Conservation (phyloP, 1,139 yeast species). For the Lizanozyma gosingica region DNA sequence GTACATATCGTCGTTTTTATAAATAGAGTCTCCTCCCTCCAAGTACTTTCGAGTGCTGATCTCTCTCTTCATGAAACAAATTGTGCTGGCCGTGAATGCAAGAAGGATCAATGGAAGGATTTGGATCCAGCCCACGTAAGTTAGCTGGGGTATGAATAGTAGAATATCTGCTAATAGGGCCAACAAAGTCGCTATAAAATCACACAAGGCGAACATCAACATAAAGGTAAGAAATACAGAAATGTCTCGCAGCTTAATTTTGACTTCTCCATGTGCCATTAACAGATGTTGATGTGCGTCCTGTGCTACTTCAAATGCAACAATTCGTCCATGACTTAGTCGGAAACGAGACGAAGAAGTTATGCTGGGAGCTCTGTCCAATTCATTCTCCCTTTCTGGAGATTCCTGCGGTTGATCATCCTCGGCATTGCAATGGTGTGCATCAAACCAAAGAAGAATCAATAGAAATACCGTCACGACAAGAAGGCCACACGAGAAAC, state of each 20-base stretch:
- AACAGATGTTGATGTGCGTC: too few species aligned
- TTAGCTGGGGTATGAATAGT: slow-evolving; percentile 30
- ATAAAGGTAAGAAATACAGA: slow-evolving; percentile 24
- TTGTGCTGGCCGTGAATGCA: slow-evolving; percentile 27
- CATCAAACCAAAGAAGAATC: slow-evolving; percentile 4
- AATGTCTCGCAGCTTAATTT: slow-evolving; percentile 12
- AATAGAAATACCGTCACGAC: slow-evolving; percentile 10
- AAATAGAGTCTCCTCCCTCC: slow-evolving; percentile 18
- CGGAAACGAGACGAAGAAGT: background rate
- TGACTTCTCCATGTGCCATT: slow-evolving; percentile 1
- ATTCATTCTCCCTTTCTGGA: too few species aligned
- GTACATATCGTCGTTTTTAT: slow-evolving; percentile 29
- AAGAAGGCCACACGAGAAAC: slow-evolving; percentile 21
- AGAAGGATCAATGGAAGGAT: slow-evolving; percentile 29
- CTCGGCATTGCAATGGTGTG: background rate
- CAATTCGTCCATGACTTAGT: background rate
- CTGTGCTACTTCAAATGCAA: background rate
- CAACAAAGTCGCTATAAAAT: slow-evolving; percentile 29
- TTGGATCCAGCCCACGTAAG: slow-evolving; percentile 39
- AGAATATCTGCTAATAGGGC: slow-evolving; percentile 35
- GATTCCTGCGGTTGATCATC: too few species aligned
- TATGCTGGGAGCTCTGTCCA: background rate
- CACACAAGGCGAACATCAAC: slow-evolving; percentile 23
- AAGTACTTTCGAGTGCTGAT: slow-evolving; percentile 29
- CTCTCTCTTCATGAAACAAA: slow-evolving; percentile 33